A percentile compares a stretch with the other conserved stretches of the same genome.
These are phyloP conservation scores for Puccinia coronata DNA, from an alignment of 1,284 basidiomycete genomes.

Conservation along the genomic window DNA sequence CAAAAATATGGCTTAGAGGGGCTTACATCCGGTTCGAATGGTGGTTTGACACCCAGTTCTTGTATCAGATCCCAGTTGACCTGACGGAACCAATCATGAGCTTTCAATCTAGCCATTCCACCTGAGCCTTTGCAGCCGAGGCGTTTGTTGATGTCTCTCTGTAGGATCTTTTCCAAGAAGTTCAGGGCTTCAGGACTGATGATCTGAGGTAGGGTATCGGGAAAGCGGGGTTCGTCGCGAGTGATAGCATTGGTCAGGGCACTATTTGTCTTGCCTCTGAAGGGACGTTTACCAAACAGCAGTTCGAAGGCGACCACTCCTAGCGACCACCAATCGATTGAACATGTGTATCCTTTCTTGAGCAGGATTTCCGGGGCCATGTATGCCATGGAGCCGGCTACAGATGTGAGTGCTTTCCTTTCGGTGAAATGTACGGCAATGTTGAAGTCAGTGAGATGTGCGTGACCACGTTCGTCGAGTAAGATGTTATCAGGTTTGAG, in stretches of 20 bases:
- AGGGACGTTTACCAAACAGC: constrained; percentile 85
- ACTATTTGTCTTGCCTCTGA: constrained; percentile 84
- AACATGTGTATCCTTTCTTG: constrained; percentile 70
- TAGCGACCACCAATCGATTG: constrained; percentile 95
- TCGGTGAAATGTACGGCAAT: constrained; percentile 96
- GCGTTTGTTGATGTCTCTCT: constrained; percentile 77
- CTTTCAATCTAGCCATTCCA: constrained; percentile 60
- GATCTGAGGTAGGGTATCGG: constrained; percentile 30
- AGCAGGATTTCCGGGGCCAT: constrained; percentile 66
- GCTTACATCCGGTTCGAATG: constrained; percentile 88
- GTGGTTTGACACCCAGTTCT: constrained; percentile 74
- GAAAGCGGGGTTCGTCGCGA: constrained; percentile 44
- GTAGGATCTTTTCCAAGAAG: constrained; percentile 67
- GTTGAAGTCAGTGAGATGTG: constrained; percentile 96
- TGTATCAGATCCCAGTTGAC: constrained; percentile 81
- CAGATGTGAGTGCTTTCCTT: constrained; percentile 77
- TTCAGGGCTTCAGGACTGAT: constrained; percentile 37
- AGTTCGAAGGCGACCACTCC: constrained; percentile 90
- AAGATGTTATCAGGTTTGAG: constrained; percentile 97
- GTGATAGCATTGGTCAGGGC: constrained; percentile 85
- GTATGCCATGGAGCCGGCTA: constrained; percentile 97
- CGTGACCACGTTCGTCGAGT: constrained; percentile 86
- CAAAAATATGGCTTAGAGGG: no score
- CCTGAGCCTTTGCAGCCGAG: constrained; percentile 77
- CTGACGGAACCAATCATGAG: constrained; percentile 67